phyloP scores from a whole-genome alignment of 306 rosid species.

The Psophocarpus tetragonolobus region DNA sequence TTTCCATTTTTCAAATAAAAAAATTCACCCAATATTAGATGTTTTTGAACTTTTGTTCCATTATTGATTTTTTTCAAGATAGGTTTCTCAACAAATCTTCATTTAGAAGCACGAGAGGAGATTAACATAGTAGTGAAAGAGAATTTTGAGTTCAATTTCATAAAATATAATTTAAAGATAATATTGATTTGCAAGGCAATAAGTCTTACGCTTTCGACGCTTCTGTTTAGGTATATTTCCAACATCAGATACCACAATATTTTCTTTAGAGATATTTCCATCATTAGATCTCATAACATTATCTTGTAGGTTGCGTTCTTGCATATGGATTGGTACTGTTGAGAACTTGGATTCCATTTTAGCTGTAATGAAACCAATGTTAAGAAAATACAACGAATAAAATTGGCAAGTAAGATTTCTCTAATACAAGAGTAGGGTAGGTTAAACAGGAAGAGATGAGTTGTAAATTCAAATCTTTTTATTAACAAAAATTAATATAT shows the following conservation, averaged over 20 bases:
- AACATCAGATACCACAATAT: slow-evolving; percentile 7
- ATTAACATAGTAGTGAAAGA: background rate
- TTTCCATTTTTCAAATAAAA: background rate
- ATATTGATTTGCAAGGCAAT: slow-evolving; percentile 12
- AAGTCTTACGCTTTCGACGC: slow-evolving; percentile 68
- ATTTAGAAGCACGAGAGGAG: background rate
- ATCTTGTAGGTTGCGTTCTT: slow-evolving; percentile 36
- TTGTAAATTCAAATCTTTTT: too few relatives aligned
- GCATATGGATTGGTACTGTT: slow-evolving; percentile 5
- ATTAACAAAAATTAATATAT: too few relatives aligned
- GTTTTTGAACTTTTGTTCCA: background rate
- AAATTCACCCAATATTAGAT: background rate
- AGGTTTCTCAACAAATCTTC: slow-evolving; percentile 15
- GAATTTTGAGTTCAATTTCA: slow-evolving; percentile 11
- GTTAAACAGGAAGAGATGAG: too few relatives aligned
- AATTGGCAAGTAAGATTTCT: background rate
- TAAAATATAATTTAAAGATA: slow-evolving; percentile 12
- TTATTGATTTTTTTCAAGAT: background rate
- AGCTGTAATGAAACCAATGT: slow-evolving; percentile 42
- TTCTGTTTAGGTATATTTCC: slow-evolving; percentile 53
- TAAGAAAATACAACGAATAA: slow-evolving; percentile 22
- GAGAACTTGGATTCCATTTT: slow-evolving; percentile 48
- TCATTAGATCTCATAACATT: slow-evolving; percentile 14
- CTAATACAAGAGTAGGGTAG: too few relatives aligned
- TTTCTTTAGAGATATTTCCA: slow-evolving; percentile 46